Conservation (phyloP, 176 grass and related monocot genomes). For the Avena sativa region DNA sequence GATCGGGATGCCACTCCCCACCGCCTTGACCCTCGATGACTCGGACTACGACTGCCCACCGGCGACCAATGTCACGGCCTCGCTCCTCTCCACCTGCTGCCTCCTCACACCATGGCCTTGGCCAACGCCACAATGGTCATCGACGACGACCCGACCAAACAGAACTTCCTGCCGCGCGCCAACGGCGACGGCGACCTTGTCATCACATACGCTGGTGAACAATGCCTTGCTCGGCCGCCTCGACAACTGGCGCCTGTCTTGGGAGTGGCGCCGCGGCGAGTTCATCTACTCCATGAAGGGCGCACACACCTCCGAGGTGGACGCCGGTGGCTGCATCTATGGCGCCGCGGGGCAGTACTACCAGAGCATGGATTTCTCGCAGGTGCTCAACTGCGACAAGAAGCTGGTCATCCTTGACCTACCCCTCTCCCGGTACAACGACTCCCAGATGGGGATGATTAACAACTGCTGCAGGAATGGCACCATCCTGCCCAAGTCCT, state of each 20-base stretch:
- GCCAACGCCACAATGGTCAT: constrained; percentile 57
- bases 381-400: constrained; percentile 82
- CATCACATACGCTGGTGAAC: constrained; percentile 85
- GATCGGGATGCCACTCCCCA: constrained; percentile 53
- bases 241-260: constrained; percentile 82
- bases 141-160: constrained; percentile 54
- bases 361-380: constrained; percentile 70
- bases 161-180: constrained; percentile 63
- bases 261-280: constrained; percentile 81
- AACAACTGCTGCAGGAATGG: constrained; percentile 86
- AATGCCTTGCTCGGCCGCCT: constrained; percentile 79
- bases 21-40: constrained; percentile 56
- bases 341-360: constrained; percentile 65
- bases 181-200: constrained; percentile 74
- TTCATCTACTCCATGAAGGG: constrained; percentile 85
- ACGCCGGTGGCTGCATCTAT: constrained; percentile 70
- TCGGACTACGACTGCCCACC: constrained; percentile 62
- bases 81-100: constrained; percentile 62
- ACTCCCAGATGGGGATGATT: constrained; percentile 70
- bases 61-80: constrained; percentile 15
- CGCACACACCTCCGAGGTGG: constrained; percentile 58
- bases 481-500: constrained; percentile 80
- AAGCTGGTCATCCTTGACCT: constrained; percentile 74
- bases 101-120: constrained; percentile 59
- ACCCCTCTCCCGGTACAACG: constrained; percentile 72